Percentiles rank a stretch among this genome's conserved stretches.
phyloP scores from a whole-genome alignment of 495 filamentous ascomycete species.

The Penicillium maclennaniae region DNA sequence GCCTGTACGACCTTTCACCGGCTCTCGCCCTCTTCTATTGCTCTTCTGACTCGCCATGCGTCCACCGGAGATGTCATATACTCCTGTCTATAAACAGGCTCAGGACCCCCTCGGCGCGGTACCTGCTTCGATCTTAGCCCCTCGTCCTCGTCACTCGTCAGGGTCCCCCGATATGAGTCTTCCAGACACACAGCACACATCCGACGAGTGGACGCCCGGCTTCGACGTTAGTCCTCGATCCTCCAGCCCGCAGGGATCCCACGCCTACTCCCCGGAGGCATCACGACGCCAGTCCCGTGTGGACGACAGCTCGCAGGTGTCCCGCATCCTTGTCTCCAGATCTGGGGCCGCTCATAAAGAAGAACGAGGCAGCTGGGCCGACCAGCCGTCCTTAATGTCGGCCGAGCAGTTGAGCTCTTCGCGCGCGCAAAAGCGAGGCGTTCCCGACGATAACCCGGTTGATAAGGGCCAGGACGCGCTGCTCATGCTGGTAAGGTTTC shows the following conservation, averaged over 20 bases:
- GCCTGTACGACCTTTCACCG: conserved; percentile 34
- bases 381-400: conserved; percentile 42
- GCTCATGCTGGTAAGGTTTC: conserved; percentile 37
- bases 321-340: conserved; percentile 26
- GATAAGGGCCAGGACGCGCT: conserved; percentile 36
- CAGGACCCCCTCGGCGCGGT: conserved; percentile 24
- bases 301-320: conserved; percentile 24
- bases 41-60: conserved; percentile 29
- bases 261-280: conserved; percentile 15
- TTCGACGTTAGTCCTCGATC: conserved; percentile 17
- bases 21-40: conserved; percentile 7
- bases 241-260: conserved; percentile 15
- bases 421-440: conserved; percentile 31
- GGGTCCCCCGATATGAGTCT: conserved; percentile 14
- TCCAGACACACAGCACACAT: conserved; percentile 11
- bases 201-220: conserved; percentile 6
- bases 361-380: conserved; percentile 36
- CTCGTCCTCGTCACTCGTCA: conserved; percentile 21
- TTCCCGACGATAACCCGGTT: conserved; percentile 20
- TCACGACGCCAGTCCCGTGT: conserved; percentile 13
- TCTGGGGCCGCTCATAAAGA: conserved; percentile 30
- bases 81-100: conserved; percentile 37
- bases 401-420: conserved; percentile 28
- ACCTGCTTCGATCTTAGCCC: conserved; percentile 18
- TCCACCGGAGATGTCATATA: conserved; percentile 42